A percentile compares a stretch with the other conserved stretches of the same genome.
These are phyloP conservation scores for Solanum phureja DNA, from an alignment of 257 asterid species.

Conservation along the genomic window DNA sequence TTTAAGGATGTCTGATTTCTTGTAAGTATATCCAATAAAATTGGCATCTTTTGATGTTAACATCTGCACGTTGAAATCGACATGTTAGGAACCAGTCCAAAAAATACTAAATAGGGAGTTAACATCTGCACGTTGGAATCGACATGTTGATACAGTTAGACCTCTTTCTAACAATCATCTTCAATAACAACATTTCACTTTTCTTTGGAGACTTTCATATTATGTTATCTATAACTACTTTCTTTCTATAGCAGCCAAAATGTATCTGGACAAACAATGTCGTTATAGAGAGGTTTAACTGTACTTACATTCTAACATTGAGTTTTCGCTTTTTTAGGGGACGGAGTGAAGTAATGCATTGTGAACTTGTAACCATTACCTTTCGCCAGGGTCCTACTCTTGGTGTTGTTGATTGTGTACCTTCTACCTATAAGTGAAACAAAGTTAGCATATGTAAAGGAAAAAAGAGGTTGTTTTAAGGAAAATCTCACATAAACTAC, in stretches of 20 bases:
- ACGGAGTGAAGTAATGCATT: neutral
- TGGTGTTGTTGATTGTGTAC: conserved; percentile 53
- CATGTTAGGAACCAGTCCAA: neutral
- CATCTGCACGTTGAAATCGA: conserved; percentile 45
- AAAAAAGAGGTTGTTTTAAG: neutral
- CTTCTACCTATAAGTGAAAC: conserved; percentile 42
- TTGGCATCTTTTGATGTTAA: conserved; percentile 87
- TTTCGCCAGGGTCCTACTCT: conserved; percentile 98
- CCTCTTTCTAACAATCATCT: neutral
- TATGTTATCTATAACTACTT: neutral
- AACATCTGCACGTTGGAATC: no score
- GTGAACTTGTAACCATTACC: conserved; percentile 29
- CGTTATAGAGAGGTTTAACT: neutral
- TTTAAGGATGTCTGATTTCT: conserved; percentile 77
- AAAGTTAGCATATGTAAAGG: neutral
- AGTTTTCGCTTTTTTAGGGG: neutral
- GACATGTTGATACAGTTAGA: neutral
- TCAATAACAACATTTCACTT: neutral
- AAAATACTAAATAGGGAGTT: neutral
- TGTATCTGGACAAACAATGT: neutral
- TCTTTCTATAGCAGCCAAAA: neutral
- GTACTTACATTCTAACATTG: neutral
- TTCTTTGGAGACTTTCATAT: neutral
- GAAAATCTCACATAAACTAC: neutral
- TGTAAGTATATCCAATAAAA: conserved; percentile 92